Base-by-base conservation (phyloP, 1,284 basidiomycete species). In the Trichosporon faecale region DNA sequence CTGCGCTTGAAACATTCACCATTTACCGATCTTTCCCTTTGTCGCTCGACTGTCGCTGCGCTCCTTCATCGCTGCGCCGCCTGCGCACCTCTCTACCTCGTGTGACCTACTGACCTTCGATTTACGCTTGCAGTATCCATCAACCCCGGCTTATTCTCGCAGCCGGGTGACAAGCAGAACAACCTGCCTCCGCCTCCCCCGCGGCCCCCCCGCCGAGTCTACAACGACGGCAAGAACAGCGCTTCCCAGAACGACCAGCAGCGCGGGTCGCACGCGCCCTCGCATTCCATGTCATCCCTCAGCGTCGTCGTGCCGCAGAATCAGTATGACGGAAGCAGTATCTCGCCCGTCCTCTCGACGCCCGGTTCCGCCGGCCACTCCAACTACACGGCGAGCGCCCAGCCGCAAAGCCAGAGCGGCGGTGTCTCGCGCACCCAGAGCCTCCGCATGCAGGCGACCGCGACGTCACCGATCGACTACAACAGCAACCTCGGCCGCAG, bases 361-460 rank as follows among this genome's bases (percentile, higher is more conserved):
- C 71, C 71, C 29, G 35, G 31, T 35, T 60, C 55, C 66, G 40
- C 66, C 2, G 72, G 69, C 11, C 68, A 70, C 49, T 64, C 40
- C 60, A 64, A 25, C 18, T 33, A 64, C 44, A 23, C 57, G 18
- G 63, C 40, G 33, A 44, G 9, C 40, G 33, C 7, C 27, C 57
- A 25, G 61, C 68, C 8, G 60, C 55, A 21, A 33, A 69, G 67
- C n/a, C 66, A 55, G 25, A 31, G 52, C 3, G 76, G 76, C 1
- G 73, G 75, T 31, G 77, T 82, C 3, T 80, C 79, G 11, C 71
- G 81, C 40, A 79, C 81, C 12, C 81, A 83, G 69, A 80, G 78
- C 67, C 66, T 83, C 16, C 75, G 81, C 29, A 69, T 71, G 65
- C 80, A 83, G 70, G 52, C 72, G 12, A 68, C 68, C 21, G 64